Percentiles rank a stretch among this genome's conserved stretches.
phyloP scores from a whole-genome alignment of 1,139 yeast species.

The Hyphopichia pseudoburtonii region DNA sequence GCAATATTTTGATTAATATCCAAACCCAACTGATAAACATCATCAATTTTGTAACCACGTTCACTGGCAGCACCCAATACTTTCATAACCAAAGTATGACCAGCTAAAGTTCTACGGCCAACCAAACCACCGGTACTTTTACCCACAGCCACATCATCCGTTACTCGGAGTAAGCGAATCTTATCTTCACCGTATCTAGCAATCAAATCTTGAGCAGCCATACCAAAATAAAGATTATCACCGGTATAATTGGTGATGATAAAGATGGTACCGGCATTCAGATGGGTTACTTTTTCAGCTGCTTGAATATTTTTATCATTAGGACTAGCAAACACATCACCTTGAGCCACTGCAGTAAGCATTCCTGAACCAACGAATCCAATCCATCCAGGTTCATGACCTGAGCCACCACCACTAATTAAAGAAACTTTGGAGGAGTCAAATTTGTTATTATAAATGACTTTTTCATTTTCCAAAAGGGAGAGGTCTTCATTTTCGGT shows the following conservation, averaged over 20 bases:
- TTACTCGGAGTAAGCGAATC: slow-evolving; percentile 22
- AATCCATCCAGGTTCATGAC: slow-evolving; percentile 49
- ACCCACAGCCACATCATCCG: slow-evolving; percentile 51
- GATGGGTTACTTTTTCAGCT: slow-evolving; percentile 28
- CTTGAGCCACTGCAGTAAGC: slow-evolving; percentile 47
- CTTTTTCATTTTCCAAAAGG: slow-evolving; percentile 32
- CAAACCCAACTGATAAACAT: slow-evolving; percentile 36
- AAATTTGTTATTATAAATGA: slow-evolving; percentile 31
- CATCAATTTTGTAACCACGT: slow-evolving; percentile 30
- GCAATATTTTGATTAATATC: slow-evolving; percentile 37
- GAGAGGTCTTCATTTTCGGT: slow-evolving; percentile 25
- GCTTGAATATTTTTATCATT: slow-evolving; percentile 40
- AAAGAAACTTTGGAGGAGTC: slow-evolving; percentile 28
- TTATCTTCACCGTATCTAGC: slow-evolving; percentile 21
- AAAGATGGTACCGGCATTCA: slow-evolving; percentile 22
- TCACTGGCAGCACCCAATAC: slow-evolving; percentile 49
- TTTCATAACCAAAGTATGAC: slow-evolving; percentile 43
- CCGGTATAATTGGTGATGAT: slow-evolving; percentile 33
- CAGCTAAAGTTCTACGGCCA: slow-evolving; percentile 53
- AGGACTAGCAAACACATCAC: slow-evolving; percentile 48
- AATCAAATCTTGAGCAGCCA: slow-evolving; percentile 33
- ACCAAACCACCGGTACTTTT: slow-evolving; percentile 42
- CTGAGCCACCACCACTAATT: slow-evolving; percentile 32
- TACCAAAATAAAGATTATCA: slow-evolving; percentile 33
- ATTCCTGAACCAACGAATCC: slow-evolving; percentile 47